Evolutionary conservation across 306 rosid genomes (phyloP).

Genomic region (Astragalus glycyphyllos): DNA sequence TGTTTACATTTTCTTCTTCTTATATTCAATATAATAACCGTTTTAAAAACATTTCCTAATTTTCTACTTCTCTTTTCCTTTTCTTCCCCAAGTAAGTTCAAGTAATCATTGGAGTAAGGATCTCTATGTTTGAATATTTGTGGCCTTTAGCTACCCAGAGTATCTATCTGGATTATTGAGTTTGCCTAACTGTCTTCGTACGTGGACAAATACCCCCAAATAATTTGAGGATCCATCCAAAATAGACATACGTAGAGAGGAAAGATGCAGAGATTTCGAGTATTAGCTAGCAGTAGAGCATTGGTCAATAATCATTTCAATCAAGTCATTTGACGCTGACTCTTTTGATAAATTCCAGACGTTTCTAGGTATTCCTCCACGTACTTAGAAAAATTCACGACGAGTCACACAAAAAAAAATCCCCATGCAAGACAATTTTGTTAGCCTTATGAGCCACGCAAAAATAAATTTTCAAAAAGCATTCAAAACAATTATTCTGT

Average conservation of each 20-base stretch:
- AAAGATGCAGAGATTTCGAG: constrained; percentile 23
- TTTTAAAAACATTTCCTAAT: no score
- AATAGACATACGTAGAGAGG: neutral
- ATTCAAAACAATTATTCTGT: constrained; percentile 24
- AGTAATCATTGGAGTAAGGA: neutral
- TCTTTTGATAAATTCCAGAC: constrained; percentile 30
- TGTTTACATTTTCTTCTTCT: no score
- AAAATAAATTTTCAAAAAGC: constrained; percentile 20
- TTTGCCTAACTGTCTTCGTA: neutral
- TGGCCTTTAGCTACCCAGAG: neutral
- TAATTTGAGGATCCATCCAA: neutral
- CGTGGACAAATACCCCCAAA: constrained; percentile 27
- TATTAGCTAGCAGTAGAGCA: constrained; percentile 40
- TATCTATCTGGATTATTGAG: constrained; percentile 22
- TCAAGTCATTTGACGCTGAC: constrained; percentile 37
- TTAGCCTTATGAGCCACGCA: constrained; percentile 30
- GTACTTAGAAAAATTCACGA: neutral
- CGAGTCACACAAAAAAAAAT: constrained; percentile 26
- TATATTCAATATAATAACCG: no score
- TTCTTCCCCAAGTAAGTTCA: neutral
- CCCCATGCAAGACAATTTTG: neutral
- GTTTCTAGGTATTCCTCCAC: constrained; percentile 51
- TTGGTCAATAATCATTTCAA: constrained; percentile 48
- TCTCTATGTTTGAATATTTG: no score
- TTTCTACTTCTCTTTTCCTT: no score